Evolutionary conservation across 495 filamentous ascomycete genomes (phyloP), one percentile per base, ranked within the genome.

Genomic region (Xylaria intraflava): DNA sequence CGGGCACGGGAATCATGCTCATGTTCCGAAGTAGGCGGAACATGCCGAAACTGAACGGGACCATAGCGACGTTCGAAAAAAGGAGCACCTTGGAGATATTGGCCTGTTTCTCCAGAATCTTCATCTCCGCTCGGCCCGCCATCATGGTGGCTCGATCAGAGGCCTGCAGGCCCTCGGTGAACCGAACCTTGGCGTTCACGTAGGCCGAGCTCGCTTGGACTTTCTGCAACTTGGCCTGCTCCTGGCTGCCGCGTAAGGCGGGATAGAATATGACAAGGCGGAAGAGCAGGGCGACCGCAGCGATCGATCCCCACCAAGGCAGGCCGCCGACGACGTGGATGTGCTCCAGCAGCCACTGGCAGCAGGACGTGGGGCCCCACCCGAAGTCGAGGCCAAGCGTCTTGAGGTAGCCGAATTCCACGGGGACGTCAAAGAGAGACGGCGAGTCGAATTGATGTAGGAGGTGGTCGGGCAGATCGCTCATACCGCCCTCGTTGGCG

Each of bases 351-450:
- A 83, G 3, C 70, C 71, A 88, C 73, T 96, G 75, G 49, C 93
- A 78, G 9, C 79, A 53, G 1, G 82, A 62, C 0, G 88, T 85
- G 2, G 84, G 77, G 20, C 93, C 91, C 74, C 74, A 90, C 61
- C 90, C 89, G 61, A 82, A 96, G 56, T 96, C 89, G 19, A 97
- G 69, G 1, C 93, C 93, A 19, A 96, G 70, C 0, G 79, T 78
- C 59, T 87, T 85, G 46, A 98, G 76, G 60, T 88, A 96, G 46
- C 93, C 93, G 54, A 93, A 83, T 17, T 80, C 73, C 56, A 89
- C 86, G 17, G 86, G 79, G 36, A 87, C 77, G 26, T 74, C 62
- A 23, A 71, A 65, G 42, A 80, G 57, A 17, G 71, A 68, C 46
- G 72, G 72, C 3, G 75, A 62, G 6, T 70, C 69, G 7, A 79